Evolutionary conservation across 345 rosid genomes (phyloP).

Genomic region (Corchorus olitorius): DNA sequence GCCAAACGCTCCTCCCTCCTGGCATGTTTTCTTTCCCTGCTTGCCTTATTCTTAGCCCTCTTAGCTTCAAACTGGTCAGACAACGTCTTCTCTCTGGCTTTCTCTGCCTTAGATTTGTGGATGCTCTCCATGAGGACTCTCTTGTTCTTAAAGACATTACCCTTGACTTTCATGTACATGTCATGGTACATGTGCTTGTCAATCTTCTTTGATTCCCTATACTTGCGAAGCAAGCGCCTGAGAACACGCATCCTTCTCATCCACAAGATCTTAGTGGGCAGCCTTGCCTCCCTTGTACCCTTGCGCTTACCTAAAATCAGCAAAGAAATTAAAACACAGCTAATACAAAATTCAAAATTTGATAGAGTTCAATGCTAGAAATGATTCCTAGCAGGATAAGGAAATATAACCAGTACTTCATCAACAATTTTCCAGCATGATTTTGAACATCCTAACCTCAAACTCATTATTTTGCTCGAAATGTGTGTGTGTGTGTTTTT

Average conservation of each 20-base stretch:
- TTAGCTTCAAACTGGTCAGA: constrained; percentile 95
- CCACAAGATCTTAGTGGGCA: constrained; percentile 93
- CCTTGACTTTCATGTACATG: constrained; percentile 99
- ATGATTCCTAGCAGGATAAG: neutral
- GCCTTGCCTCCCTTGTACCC: constrained; percentile 97
- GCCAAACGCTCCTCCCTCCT: constrained; percentile 93
- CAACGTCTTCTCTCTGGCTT: constrained; percentile 92
- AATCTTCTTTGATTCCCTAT: constrained; percentile 88
- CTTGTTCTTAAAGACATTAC: constrained; percentile 95
- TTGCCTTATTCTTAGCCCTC: constrained; percentile 95
- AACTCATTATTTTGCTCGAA: neutral
- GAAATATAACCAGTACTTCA: neutral
- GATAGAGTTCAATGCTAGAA: neutral
- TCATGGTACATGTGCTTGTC: constrained; percentile 99
- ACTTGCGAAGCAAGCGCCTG: constrained; percentile 86
- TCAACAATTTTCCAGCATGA: neutral
- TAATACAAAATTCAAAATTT: neutral
- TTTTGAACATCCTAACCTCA: neutral
- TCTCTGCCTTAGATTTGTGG: constrained; percentile 96
- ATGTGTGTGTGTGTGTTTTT: too few species aligned
- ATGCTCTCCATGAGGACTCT: constrained; percentile 96
- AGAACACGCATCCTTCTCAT: constrained; percentile 97
- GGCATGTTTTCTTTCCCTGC: constrained; percentile 87
- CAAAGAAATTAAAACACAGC: neutral
- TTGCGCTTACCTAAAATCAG: constrained; percentile 73